Evolutionary conservation across 768 basidiomycete genomes (phyloP).

Genomic region (Cystofilobasidium ferigula): DNA sequence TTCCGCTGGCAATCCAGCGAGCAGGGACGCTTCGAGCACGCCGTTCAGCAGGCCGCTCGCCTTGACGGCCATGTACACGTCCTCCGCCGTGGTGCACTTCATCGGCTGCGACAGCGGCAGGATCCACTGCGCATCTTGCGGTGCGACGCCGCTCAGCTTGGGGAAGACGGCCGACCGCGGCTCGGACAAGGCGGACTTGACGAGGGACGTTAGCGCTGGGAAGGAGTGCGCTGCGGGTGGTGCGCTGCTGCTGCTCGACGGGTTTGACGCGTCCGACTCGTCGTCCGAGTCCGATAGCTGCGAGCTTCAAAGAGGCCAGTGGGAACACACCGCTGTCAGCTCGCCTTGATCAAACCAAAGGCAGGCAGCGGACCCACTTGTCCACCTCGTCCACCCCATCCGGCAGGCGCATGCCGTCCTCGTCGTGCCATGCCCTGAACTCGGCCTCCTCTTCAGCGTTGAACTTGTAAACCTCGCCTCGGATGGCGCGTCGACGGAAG

Average conservation of each 20-base stretch:
- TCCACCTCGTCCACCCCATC: constrained; percentile 48
- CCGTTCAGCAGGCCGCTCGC: constrained; percentile 65
- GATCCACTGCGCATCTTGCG: constrained; percentile 88
- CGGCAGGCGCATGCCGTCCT: constrained; percentile 76
- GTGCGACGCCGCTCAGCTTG: constrained; percentile 93
- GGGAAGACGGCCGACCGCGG: constrained; percentile 68
- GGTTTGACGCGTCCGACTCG: neutral
- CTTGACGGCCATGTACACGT: constrained; percentile 84
- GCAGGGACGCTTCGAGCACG: neutral
- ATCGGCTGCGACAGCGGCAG: constrained; percentile 71
- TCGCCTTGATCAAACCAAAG: neutral
- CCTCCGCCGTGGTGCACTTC: constrained; percentile 74
- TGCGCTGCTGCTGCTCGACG: constrained; percentile 17
- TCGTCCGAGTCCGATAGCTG: constrained; percentile 6
- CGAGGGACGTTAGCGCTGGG: constrained; percentile 65
- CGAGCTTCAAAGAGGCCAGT: constrained; percentile 10
- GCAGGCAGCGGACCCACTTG: neutral
- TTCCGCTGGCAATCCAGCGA: neutral
- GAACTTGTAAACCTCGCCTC: constrained; percentile 22
- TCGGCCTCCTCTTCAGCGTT: constrained; percentile 51
- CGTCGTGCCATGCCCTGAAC: constrained; percentile 62
- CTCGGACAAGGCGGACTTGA: constrained; percentile 40
- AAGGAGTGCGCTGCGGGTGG: constrained; percentile 49
- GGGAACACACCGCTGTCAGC: neutral
- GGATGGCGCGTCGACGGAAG: constrained; percentile 48